These are phyloP conservation scores for Eragrostis tef DNA, from an alignment of 202 grass and related monocot genomes.

Conservation along the genomic window DNA sequence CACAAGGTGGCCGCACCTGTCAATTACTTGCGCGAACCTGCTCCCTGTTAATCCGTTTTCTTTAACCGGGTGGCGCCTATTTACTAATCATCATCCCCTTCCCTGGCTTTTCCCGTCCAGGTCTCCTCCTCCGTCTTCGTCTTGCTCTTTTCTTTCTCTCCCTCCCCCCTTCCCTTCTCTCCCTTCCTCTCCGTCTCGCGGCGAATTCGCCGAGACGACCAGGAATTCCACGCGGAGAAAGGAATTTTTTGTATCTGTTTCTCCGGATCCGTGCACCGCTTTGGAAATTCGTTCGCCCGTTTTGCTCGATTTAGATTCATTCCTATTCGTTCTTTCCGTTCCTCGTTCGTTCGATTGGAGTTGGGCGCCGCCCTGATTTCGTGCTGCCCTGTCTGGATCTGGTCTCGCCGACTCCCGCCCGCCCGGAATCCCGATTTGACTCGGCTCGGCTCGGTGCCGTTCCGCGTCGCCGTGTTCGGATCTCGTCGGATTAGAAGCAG, in stretches of 20 bases:
- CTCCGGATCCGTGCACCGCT: constrained; percentile 28
- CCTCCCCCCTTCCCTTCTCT: neutral
- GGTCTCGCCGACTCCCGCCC: neutral
- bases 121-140: constrained; percentile 36
- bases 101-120: constrained; percentile 14
- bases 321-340: constrained; percentile 19
- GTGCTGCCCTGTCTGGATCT: constrained; percentile 48
- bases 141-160: neutral
- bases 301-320: constrained; percentile 37
- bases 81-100: constrained; percentile 45
- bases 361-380: constrained; percentile 36
- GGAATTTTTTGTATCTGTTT: constrained; percentile 34
- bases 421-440: constrained; percentile 33
- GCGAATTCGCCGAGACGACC: constrained; percentile 34
- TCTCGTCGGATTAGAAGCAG: constrained; percentile 34
- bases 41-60: constrained; percentile 35
- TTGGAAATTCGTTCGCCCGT: neutral
- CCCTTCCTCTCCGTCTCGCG: neutral
- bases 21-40: constrained; percentile 26
- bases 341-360: constrained; percentile 38
- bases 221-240: constrained; percentile 36
- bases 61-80: constrained; percentile 37
- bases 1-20: constrained; percentile 30
- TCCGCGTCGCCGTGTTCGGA: constrained; percentile 28
- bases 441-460: neutral